These are phyloP conservation scores for Scutellaria minor DNA, from an alignment of 257 asterid species.

Conservation along the genomic window DNA sequence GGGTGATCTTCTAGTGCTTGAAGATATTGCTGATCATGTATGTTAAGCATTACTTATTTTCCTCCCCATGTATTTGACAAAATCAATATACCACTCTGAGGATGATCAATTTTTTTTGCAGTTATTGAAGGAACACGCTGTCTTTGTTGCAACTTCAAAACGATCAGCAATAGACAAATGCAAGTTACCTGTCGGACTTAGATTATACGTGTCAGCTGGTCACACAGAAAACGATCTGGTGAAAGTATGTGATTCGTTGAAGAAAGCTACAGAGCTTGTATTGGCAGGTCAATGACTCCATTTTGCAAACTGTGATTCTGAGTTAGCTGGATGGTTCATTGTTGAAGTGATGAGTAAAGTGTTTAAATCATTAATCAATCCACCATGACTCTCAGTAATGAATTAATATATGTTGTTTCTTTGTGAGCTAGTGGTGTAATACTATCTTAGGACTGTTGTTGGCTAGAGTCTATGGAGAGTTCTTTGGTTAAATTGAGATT, in stretches of 20 bases:
- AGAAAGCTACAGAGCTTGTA: constrained; percentile 25
- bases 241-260: constrained; percentile 70
- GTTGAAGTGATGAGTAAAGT: no score
- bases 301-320: no score
- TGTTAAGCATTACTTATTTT: constrained; percentile 12
- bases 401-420: no score
- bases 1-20: constrained; percentile 73
- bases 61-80: neutral
- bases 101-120: constrained; percentile 40
- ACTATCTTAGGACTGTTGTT: no score
- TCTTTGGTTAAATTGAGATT: constrained; percentile 21
- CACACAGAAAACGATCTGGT: constrained; percentile 74
- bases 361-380: no score
- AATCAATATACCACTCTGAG: neutral
- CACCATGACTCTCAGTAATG: no score
- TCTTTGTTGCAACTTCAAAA: constrained; percentile 71
- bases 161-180: constrained; percentile 84
- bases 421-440: no score
- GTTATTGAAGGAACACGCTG: constrained; percentile 71
- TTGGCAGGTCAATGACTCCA: no score
- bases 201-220: constrained; percentile 72
- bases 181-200: constrained; percentile 77
- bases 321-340: no score
- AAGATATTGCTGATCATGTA: constrained; percentile 68
- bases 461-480: constrained; percentile 23